Percentiles rank a stretch among this genome's conserved stretches.
phyloP scores from a whole-genome alignment of 345 rosid species.

The Lumnitzera littorea region DNA sequence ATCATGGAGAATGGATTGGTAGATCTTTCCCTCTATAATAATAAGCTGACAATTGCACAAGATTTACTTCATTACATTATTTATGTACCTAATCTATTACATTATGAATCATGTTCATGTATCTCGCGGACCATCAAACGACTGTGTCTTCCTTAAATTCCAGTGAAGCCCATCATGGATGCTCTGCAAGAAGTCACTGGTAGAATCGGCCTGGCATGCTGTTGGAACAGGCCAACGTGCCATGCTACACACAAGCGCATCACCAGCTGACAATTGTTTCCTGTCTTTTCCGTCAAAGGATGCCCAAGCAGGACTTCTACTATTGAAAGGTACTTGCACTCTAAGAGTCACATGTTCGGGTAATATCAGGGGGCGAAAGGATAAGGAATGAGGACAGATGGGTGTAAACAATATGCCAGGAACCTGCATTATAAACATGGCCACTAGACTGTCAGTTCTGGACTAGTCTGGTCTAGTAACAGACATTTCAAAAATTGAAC shows the following conservation, averaged over 20 bases:
- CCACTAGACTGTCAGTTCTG: neutral
- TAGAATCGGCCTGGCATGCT: constrained; percentile 81
- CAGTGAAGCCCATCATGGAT: constrained; percentile 97
- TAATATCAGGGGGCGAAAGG: constrained; percentile 91
- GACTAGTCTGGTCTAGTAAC: neutral
- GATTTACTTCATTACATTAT: no score
- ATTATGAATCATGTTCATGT: neutral
- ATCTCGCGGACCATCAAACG: constrained; percentile 70
- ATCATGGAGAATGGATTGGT: no score
- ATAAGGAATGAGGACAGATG: constrained; percentile 94
- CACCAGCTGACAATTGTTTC: constrained; percentile 73
- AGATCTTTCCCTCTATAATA: constrained; percentile 10
- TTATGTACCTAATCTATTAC: neutral
- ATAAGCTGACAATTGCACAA: neutral
- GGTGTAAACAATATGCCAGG: constrained; percentile 97
- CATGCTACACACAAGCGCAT: constrained; percentile 94
- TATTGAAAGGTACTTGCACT: constrained; percentile 83
- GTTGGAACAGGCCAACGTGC: constrained; percentile 99
- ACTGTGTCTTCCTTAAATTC: constrained; percentile 82
- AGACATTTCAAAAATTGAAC: neutral
- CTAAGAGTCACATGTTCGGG: constrained; percentile 91
- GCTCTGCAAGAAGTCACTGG: constrained; percentile 78
- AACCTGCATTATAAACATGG: constrained; percentile 37
- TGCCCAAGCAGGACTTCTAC: constrained; percentile 90
- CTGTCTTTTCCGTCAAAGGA: constrained; percentile 97